phyloP scores from a whole-genome alignment of 192 early-diverging fungal species.

The Lobulomyces angularis region DNA sequence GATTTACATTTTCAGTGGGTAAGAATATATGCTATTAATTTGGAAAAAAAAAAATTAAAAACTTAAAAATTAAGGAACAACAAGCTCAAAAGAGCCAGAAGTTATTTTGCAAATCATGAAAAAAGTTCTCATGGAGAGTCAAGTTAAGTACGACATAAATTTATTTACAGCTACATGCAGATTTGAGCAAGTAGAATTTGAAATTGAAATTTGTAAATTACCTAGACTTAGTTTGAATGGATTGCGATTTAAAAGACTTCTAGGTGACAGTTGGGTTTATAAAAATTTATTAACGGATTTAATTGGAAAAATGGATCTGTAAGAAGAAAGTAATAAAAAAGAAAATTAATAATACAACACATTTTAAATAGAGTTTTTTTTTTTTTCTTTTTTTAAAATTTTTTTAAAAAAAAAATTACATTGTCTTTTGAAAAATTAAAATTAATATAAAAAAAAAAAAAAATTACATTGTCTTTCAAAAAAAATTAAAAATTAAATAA shows the following conservation, averaged over 20 bases:
- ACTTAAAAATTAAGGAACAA: too few species aligned
- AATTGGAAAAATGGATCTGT: slow-evolving; percentile 40
- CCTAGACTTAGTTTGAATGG: slow-evolving; percentile 37
- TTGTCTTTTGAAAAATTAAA: too few species aligned
- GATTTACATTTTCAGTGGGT: slow-evolving; percentile 40
- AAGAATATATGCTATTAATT: too few species aligned
- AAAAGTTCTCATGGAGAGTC: slow-evolving; percentile 23
- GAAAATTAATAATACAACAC: neutral
- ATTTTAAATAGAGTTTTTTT: too few species aligned
- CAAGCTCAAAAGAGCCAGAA: slow-evolving; percentile 43
- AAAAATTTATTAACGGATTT: slow-evolving; percentile 41
- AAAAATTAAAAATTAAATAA: too few species aligned
- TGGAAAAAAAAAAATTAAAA: too few species aligned
- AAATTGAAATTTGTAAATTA: slow-evolving; percentile 49
- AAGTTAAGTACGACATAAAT: slow-evolving; percentile 17
- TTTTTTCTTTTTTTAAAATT: too few species aligned
- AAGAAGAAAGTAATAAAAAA: slow-evolving; percentile 1
- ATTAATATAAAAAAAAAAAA: too few species aligned
- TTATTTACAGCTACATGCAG: slow-evolving; percentile 17
- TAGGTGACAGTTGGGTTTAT: slow-evolving; percentile 44
- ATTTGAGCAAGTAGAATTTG: slow-evolving; percentile 38
- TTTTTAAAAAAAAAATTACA: too few species aligned
- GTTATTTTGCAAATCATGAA: slow-evolving; percentile 30
- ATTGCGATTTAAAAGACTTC: slow-evolving; percentile 39
- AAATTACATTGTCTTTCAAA: too few species aligned